Conservation (phyloP, 805 yeast species). For the Brettanomyces nanus region DNA sequence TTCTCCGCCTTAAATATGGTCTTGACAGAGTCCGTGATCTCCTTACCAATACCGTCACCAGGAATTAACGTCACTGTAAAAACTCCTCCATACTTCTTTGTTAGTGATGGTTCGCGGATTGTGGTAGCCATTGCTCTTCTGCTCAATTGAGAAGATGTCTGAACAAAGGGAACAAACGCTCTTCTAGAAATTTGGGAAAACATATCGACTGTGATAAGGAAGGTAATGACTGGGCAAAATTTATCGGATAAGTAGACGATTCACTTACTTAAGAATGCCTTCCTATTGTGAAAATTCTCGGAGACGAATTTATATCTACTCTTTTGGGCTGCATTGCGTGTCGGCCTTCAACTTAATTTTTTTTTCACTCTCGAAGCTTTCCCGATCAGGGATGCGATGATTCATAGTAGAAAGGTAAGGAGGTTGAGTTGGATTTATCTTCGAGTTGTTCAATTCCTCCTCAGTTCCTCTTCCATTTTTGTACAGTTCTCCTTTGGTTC, state of each 20-base stretch:
- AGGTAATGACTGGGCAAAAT: too few relatives aligned
- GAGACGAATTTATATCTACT: too few relatives aligned
- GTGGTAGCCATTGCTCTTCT: constrained; percentile 26
- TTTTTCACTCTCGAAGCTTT: neutral
- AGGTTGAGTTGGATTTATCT: too few relatives aligned
- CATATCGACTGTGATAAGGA: constrained; percentile 15
- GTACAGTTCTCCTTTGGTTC: too few relatives aligned
- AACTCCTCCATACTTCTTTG: constrained; percentile 91
- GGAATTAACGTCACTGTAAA: constrained; percentile 93
- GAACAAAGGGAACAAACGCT: constrained; percentile 5
- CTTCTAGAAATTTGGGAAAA: constrained; percentile 18
- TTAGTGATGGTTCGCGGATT: constrained; percentile 33
- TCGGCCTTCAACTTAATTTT: too few relatives aligned
- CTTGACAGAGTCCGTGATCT: constrained; percentile 89
- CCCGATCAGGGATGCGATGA: neutral
- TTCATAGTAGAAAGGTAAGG: too few relatives aligned
- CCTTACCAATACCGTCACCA: constrained; percentile 97
- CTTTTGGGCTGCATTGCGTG: too few relatives aligned
- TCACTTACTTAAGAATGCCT: too few relatives aligned
- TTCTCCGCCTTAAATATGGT: constrained; percentile 79
- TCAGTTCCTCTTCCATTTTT: too few relatives aligned
- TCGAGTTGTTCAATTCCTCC: too few relatives aligned
- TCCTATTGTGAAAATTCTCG: too few relatives aligned
- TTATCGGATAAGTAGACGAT: too few relatives aligned
- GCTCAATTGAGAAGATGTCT: constrained; percentile 8